phyloP scores from a whole-genome alignment of 2,329 filamentous ascomycete species.

The Fusarium nisikadoi region DNA sequence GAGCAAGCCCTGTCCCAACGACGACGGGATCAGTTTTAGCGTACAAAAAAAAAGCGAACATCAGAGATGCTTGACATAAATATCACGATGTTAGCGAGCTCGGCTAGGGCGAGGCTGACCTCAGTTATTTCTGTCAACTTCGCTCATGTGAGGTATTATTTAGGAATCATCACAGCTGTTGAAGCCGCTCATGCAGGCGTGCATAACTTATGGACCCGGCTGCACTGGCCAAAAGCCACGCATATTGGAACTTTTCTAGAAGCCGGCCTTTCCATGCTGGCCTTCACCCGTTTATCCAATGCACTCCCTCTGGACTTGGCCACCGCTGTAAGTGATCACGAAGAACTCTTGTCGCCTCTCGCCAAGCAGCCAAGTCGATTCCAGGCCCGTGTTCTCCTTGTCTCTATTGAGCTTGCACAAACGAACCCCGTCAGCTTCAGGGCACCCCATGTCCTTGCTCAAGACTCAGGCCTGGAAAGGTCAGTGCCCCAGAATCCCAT shows the following conservation, averaged over 20 bases:
- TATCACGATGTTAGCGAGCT: neutral
- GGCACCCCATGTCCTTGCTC: slow-evolving; percentile 30
- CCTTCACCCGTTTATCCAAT: slow-evolving; percentile 22
- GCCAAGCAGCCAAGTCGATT: slow-evolving; percentile 34
- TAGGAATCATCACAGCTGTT: slow-evolving; percentile 17
- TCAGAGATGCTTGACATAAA: slow-evolving; percentile 24
- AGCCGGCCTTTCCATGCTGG: slow-evolving; percentile 32
- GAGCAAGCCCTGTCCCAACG: slow-evolving; percentile 28
- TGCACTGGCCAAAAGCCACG: slow-evolving; percentile 27
- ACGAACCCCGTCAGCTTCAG: slow-evolving; percentile 30
- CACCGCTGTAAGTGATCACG: slow-evolving; percentile 31
- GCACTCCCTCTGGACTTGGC: slow-evolving; percentile 15
- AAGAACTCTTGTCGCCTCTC: slow-evolving; percentile 28
- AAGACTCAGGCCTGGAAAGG: neutral
- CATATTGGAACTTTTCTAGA: slow-evolving; percentile 44
- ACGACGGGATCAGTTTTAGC: slow-evolving; percentile 16
- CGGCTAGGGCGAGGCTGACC: neutral
- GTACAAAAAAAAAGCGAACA: slow-evolving; percentile 21
- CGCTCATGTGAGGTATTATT: slow-evolving; percentile 20
- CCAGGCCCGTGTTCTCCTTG: slow-evolving; percentile 30
- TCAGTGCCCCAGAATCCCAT: slow-evolving; percentile 29
- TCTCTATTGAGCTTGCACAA: slow-evolving; percentile 11
- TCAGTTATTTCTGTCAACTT: slow-evolving; percentile 26
- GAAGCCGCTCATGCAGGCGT: slow-evolving; percentile 29
- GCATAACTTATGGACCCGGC: slow-evolving; percentile 23